Base-by-base conservation (phyloP, 371 early-diverging fungal species). In the Rozella allomycis region DNA sequence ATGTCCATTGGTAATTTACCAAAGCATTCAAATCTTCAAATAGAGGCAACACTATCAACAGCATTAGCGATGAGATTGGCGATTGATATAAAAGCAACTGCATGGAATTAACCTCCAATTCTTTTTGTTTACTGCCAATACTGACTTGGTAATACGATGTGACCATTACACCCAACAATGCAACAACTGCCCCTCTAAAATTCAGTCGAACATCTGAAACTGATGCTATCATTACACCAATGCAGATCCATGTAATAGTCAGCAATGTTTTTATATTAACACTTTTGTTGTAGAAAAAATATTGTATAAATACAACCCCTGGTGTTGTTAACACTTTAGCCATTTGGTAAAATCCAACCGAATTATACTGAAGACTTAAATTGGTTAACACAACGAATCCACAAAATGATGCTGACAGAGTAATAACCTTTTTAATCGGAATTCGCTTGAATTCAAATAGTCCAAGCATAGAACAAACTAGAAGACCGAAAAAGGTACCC, bases 281-380 rank as follows among this genome's bases (percentile, higher is more conserved):
- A 11, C 37, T 25, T 19, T 38, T 45, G 1, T 25, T 17, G 32
- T 47, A 47, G 47, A 31, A 47, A 17, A 48, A 1, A 14, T 28
- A 18, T 23, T 47, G 47, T 17, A 47, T 44, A 3, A 38, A 23
- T 1, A 39, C 47, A 22, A 47, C 29, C 17, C 13, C 16, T 3
- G 47, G 47, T 7, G 47, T 47, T 2, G 47, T 47, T n/a, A 47
- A 20, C 1, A 47, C 47, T 25, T 47, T 47, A 38, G 50, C 50
- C 46, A 50, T 50, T 38, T 46, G 39, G 21, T 50, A 47, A 34
- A 47, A 47, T 1, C 49, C 47, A 17, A 47, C 44, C 21, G 47
- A 37, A 30, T 47, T 47, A 35, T 44, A 22, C 33, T 41, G 42
- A 26, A 47, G 42, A 26, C 49, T 48, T 5, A 47, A 31, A 37